A percentile compares a stretch with the other conserved stretches of the same genome.
phyloP scores from a whole-genome alignment of 495 filamentous ascomycete species.

The Hypomontagnella submonticulosa region DNA sequence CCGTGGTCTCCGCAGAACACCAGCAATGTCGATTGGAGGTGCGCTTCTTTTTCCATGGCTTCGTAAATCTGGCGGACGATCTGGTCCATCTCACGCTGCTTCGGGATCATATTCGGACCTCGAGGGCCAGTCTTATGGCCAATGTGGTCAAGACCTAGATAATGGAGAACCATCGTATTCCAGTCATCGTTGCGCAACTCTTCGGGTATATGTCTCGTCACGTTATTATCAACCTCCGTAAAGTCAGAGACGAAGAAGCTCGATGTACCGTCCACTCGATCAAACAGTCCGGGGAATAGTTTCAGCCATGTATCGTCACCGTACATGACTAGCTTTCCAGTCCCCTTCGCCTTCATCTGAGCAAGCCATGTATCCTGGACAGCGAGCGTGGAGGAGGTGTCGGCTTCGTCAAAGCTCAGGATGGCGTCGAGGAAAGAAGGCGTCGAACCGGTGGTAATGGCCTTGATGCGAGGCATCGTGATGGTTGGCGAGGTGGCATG shows the following conservation, averaged over 20 bases:
- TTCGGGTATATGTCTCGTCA: constrained; percentile 84
- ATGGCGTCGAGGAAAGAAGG: constrained; percentile 98
- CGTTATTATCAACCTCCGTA: constrained; percentile 96
- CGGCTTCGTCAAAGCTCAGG: constrained; percentile 94
- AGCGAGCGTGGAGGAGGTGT: constrained; percentile 85
- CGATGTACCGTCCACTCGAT: constrained; percentile 87
- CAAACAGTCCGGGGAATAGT: constrained; percentile 89
- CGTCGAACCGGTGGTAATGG: constrained; percentile 95
- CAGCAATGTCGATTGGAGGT: constrained; percentile 82
- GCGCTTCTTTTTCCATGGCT: constrained; percentile 73
- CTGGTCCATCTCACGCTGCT: constrained; percentile 93
- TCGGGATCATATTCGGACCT: constrained; percentile 90
- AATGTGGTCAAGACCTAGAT: constrained; percentile 96
- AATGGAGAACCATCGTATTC: constrained; percentile 94
- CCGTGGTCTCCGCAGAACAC: constrained; percentile 94
- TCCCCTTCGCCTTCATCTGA: constrained; percentile 79
- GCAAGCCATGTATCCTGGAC: constrained; percentile 95
- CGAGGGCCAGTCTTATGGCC: constrained; percentile 94
- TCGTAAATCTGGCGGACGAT: constrained; percentile 80
- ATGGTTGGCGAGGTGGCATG: constrained; percentile 97
- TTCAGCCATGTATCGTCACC: constrained; percentile 99
- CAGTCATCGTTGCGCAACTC: constrained; percentile 85
- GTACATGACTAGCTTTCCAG: constrained; percentile 87
- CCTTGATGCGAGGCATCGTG: constrained; percentile 98
- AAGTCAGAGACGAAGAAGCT: constrained; percentile 99